Base-by-base conservation (phyloP, 768 basidiomycete genomes). In the Amanita exitialis region DNA sequence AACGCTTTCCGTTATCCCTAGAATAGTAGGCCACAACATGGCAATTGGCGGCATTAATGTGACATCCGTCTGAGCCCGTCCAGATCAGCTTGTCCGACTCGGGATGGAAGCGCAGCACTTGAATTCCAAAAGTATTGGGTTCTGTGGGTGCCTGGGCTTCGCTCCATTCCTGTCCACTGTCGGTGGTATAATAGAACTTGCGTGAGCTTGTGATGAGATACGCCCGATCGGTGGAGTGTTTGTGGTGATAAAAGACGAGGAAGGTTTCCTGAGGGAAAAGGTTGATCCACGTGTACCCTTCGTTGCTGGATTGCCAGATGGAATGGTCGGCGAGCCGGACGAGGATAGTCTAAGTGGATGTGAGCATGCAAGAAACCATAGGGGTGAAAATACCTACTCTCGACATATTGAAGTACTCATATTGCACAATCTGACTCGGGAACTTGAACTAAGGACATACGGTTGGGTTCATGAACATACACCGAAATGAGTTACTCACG, bases 281-380 rank as follows among this genome's bases (percentile, higher is more conserved):
- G 53, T 80, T 82, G 38, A 75, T 74, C 94, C 95, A 99, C 0
- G 82, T 82, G 66, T 90, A 92, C 1, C 95, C 96, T 66, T 99
- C 94, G 62, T 93, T 97, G 59, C 80, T 81, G 1, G 92, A 96
- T 69, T 97, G 93, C 91, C 91, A 98, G 49, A 98, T 73, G 0
- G 78, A 75, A 54, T 80, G 66, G 60, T 98, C 92, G 1, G 64
- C 62, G 3, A 96, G 75, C 5, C 89, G 83, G 36, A 90, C 81
- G 28, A 99, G 78, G 50, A 98, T 77, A 0, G 92, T 93, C 78
- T 90, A 58, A 0, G 54, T 49, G 35, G 43, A 32, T 55, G 38
- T 60, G 35, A 47, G 38, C 32, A 10, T 10, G 49, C 18, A 49
- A 20, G 3, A 13, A 41, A 23, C 18, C 5, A 13, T 28, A 20